Conservation (phyloP, 306 rosid species). For the barrel medic (Medicago truncatula) region DNA sequence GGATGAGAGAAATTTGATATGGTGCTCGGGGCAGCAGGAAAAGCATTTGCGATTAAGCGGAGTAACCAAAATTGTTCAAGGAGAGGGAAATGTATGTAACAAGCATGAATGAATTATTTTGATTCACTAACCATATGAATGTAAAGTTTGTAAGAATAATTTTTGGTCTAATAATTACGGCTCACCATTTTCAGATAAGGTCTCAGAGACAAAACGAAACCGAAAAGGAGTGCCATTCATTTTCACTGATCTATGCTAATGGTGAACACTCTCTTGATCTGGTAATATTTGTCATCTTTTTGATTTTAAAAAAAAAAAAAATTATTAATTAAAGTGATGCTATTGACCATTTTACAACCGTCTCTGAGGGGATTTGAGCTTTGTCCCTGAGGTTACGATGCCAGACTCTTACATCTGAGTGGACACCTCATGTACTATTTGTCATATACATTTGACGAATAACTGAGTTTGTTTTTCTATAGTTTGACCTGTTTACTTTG, state of each 20-base stretch:
- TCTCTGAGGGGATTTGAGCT: too few relatives aligned
- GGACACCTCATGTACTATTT: constrained; percentile 43
- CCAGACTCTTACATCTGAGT: too few relatives aligned
- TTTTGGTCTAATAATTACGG: constrained; percentile 40
- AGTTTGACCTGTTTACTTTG: constrained; percentile 28
- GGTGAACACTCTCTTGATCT: constrained; percentile 84
- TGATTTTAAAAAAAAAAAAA: too few relatives aligned
- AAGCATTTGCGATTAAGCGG: constrained; percentile 72
- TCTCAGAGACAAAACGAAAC: constrained; percentile 62
- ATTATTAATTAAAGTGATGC: too few relatives aligned
- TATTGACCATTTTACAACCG: too few relatives aligned
- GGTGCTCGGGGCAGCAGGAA: constrained; percentile 83
- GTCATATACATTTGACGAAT: background rate
- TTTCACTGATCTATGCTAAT: constrained; percentile 70
- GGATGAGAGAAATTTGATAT: constrained; percentile 85
- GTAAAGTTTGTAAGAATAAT: constrained; percentile 31
- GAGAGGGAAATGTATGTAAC: constrained; percentile 70
- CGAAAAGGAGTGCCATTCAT: constrained; percentile 70
- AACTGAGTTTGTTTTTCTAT: constrained; percentile 35
- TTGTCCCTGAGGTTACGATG: too few relatives aligned
- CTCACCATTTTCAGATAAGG: constrained; percentile 60
- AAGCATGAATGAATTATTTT: constrained; percentile 23
- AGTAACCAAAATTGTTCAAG: constrained; percentile 65
- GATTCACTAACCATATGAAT: constrained; percentile 18
- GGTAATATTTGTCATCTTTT: constrained; percentile 51